Percentiles rank a stretch among this genome's conserved stretches.
Conservation (phyloP, 202 grass and related monocot genomes). For the Sporobolus alterniflorus region DNA sequence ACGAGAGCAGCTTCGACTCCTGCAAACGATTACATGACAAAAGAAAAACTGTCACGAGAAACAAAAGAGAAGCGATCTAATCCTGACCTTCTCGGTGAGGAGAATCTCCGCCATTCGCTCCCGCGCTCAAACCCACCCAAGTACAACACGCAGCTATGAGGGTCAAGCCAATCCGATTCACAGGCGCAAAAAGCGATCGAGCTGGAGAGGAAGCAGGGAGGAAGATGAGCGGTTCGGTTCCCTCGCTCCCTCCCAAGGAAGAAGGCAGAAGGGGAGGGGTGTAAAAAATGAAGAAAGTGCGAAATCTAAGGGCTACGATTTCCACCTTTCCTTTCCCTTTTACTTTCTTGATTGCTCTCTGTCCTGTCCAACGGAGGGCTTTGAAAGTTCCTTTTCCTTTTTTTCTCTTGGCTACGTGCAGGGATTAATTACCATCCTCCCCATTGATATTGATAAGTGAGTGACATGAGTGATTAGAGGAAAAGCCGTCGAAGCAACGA, state of each 20-base stretch:
- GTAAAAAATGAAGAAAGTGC: slow-evolving; percentile 35
- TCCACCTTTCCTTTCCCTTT: slow-evolving; percentile 11
- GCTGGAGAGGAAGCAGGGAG: neutral
- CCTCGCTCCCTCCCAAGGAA: too few relatives aligned
- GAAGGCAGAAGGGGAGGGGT: slow-evolving; percentile 22
- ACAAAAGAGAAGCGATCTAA: neutral
- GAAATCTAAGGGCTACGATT: slow-evolving; percentile 30
- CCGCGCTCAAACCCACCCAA: neutral
- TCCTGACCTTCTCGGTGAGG: slow-evolving; percentile 28
- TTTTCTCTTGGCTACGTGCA: slow-evolving; percentile 3
- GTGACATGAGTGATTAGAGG: neutral
- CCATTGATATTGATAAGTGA: neutral
- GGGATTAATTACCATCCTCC: neutral
- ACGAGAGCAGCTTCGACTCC: slow-evolving; percentile 26
- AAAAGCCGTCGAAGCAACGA: slow-evolving; percentile 29
- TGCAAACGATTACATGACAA: neutral
- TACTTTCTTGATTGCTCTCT: slow-evolving; percentile 4
- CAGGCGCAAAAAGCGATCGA: neutral
- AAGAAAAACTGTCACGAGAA: neutral
- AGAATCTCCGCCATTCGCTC: neutral
- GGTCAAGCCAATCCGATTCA: neutral
- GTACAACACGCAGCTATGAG: neutral
- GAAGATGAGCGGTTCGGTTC: slow-evolving; percentile 11
- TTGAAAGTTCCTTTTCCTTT: too few relatives aligned
- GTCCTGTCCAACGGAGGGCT: neutral